Evolutionary conservation across 1,284 basidiomycete species (phyloP), one percentile per base, ranked within the genome.

Genomic region (Cutaneotrichosporon dermatis): DNA sequence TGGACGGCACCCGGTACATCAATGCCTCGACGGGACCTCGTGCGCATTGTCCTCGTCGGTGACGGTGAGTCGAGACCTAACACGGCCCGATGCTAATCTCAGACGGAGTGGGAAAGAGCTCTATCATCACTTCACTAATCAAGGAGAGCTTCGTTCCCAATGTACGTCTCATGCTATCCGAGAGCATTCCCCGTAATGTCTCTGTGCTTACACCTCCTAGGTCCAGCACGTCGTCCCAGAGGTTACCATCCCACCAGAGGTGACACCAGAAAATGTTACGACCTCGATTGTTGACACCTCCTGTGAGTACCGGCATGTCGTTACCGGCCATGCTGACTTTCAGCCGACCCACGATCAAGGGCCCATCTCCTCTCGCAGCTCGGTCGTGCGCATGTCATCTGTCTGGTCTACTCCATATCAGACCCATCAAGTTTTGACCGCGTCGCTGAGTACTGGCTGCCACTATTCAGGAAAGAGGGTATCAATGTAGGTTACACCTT

Each of bases 371-470:
- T 98, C 71, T 88, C 89, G 35, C 94, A 98, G 81, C 89, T 97
- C 60, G 87, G 93, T 55, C 90, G 96, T 72, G 94, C 94, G 15
- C 92, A 98, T 80, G 96, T 97, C 72, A 97, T 99, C 64, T 96
- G 92, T 72, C 88, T 99, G 58, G 95, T 99, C 53, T 96, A 99
- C 76, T 88, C 92, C 37, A 93, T 98, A 71, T 92, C 95, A 78
- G 92, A 94, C 70, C 88, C 94, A 15, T 88, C 89, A 67, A 94
- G 92, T 13, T 98, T 99, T 77, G 92, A 97, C 79, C 88, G 95
- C 59, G 93, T 99, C 77, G 91, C 93, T 36, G 88, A 93, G n/a
- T 98, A 92, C 77, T 99, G 95, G 95, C 82, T 99, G 56, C 95
- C 95, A n/a, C 87, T 92, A 70, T 96, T 99, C 79, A 86, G 93